Conservation (phyloP, 805 yeast species). For the Lipomyces kockii region DNA sequence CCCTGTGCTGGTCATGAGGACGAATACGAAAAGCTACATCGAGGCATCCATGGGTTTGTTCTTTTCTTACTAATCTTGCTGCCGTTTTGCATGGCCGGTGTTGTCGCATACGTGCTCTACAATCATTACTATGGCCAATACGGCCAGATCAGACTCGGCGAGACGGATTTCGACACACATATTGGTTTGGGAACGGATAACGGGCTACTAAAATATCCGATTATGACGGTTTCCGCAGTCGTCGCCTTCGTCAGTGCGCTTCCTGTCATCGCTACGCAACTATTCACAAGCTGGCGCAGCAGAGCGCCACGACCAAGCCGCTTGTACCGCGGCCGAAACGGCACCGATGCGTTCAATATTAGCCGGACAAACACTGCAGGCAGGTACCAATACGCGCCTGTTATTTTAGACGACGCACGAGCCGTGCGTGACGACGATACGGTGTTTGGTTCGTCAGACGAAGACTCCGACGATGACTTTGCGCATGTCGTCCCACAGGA, state of each 20-base stretch:
- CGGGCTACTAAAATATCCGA: constrained; percentile 37
- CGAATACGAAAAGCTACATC: constrained; percentile 59
- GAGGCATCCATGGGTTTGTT: constrained; percentile 59
- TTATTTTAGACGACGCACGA: constrained; percentile 38
- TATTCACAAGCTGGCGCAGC: constrained; percentile 39
- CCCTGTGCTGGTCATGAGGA: constrained; percentile 89
- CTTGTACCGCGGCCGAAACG: constrained; percentile 38
- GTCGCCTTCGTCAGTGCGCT: constrained; percentile 42
- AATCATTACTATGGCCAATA: constrained; percentile 79
- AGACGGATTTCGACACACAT: constrained; percentile 40
- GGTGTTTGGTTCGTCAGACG: constrained; percentile 10
- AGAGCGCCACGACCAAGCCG: constrained; percentile 35
- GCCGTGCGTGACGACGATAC: constrained; percentile 38
- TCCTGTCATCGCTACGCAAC: constrained; percentile 34
- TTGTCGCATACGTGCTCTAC: constrained; percentile 71
- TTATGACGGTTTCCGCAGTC: constrained; percentile 44
- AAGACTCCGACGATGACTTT: constrained; percentile 29
- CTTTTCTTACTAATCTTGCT: constrained; percentile 59
- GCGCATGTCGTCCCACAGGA: constrained; percentile 17
- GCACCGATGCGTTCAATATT: constrained; percentile 34
- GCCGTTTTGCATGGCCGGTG: constrained; percentile 59
- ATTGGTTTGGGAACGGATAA: constrained; percentile 35
- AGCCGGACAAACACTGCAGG: constrained; percentile 18
- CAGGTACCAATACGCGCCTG: constrained; percentile 33
- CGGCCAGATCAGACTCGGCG: constrained; percentile 86